Evolutionary conservation across 192 early-diverging fungal genomes (phyloP), one percentile per base, ranked within the genome.

Genomic region (Coemansia sp.): DNA sequence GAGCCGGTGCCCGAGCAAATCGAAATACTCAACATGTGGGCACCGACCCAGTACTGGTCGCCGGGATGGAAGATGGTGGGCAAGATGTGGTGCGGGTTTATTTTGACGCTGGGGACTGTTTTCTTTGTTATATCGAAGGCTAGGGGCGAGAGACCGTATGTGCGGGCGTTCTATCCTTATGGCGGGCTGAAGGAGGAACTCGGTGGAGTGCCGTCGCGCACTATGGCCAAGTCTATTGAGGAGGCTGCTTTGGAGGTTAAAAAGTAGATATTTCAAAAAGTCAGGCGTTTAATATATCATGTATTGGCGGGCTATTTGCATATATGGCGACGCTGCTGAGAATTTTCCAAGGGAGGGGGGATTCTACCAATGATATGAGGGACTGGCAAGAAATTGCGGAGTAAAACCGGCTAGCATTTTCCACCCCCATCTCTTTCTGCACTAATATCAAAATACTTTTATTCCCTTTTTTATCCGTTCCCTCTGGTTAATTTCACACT

Each of bases 1-100:
- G 90, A 91, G 68, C 72, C 83, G 41, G 70, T 91, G 50, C 82
- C 78, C 16, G 90, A 91, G 73, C 86, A 91, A 69, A 87, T 90
- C 67, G 90, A 91, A 65, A 59, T 88, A 35, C 73, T 89, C 26
- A 85, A 85, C 66, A 88, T 89, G 59, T 88, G 86, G 85, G 86
- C 85, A 37, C 90, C 90, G 25, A 86, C 89, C 52, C 75, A 85
- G 45, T 88, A 89, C 62, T 42, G 48, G 59, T 76, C 79, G 37
- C 79, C 79, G 18, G 79, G 79, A 60, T 76, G 81, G 65, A 87
- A 84, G 83, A 83, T 72, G 43, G 84, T 88, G 37, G 64, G 71
- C 57, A 83, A 86, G 69, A 73, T 89, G 58, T 83, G 77, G 73
- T 60, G 77, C 14, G 84, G 83, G 20, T 79, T 84, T 59, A 72